Conservation (phyloP, 2,329 filamentous ascomycete species). For the Colletotrichum lentis region DNA sequence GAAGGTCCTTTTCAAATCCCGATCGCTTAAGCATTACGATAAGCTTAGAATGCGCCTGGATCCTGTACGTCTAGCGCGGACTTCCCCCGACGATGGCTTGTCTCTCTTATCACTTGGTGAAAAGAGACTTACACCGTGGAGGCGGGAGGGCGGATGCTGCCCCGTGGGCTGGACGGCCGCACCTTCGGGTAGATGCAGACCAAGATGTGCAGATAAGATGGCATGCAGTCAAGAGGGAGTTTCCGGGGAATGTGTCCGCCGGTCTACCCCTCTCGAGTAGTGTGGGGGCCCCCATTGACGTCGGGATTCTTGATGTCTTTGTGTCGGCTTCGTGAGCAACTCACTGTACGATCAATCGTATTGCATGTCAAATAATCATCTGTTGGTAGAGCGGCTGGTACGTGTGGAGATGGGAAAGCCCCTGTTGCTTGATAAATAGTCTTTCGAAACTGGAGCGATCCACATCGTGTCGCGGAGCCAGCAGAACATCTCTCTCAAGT, state of each 20-base stretch:
- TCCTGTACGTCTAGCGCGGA: background rate
- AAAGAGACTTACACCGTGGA: background rate
- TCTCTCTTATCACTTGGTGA: background rate
- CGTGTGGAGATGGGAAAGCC: background rate
- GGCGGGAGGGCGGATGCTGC: background rate
- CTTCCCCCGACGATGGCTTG: constrained; percentile 4
- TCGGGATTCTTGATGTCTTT: background rate
- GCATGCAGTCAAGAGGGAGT: background rate
- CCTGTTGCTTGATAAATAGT: background rate
- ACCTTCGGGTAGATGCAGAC: background rate
- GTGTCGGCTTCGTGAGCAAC: background rate
- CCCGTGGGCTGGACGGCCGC: constrained; percentile 2
- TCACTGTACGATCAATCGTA: background rate
- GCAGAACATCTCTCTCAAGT: background rate
- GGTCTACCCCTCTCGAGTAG: background rate
- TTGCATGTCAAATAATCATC: background rate
- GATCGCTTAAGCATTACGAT: background rate
- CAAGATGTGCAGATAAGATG: constrained; percentile 5
- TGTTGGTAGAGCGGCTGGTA: background rate
- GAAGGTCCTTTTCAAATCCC: background rate
- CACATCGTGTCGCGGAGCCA: background rate
- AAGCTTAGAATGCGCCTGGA: background rate
- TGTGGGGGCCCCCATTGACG: background rate
- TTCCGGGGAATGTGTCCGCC: background rate
- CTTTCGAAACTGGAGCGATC: background rate